Base-by-base conservation (phyloP, 78 protist species). In the Dictyostelium citrinum region DNA sequence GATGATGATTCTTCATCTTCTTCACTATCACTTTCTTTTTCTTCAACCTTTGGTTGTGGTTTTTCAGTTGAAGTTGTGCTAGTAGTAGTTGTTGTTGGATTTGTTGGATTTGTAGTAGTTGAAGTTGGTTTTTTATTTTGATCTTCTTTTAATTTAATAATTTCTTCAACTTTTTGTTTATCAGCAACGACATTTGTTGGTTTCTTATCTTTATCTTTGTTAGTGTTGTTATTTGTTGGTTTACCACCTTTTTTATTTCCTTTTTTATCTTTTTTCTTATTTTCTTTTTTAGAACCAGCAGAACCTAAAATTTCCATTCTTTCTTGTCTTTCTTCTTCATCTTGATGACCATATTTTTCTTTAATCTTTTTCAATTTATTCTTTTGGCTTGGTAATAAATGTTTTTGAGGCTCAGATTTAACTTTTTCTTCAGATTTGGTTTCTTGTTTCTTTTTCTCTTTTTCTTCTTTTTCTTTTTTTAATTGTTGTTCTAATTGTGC, bases 251-350 rank as follows among this genome's bases (percentile, higher is more conserved):
- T 51, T 37, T 71, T 71, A 72, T 16, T 1, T 24, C 58, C 29
- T 70, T 70, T 84, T 64, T 80, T 90, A 31, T 80, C 75, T 43
- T 81, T 72, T 55, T 84, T 49, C 60, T 49, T 78, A 8, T 82
- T 60, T 1, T 82, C 76, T 51, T 82, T 71, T 12, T 82, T 83
- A 17, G 20, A 9, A 74, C 90, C 91, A 20, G 74, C 60, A 9
- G 91, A 84, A 45, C 96, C 96, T 10, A 94, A n/a, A 12, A 94
- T 58, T 51, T 81, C 83, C 90, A 94, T 45, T 90, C 83, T 75
- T 60, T 82, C 70, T n/a, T 74, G 60, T 77, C 95, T 82, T 41
- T 98, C 99, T 31, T 98, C 99, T 33, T 98, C 99, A 88, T 98
- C 99, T 83, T 98, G 98, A 58, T 96, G 96, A 33, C 84, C 97